Base-by-base conservation (phyloP, 768 basidiomycete genomes). In the Crucibulum laeve region DNA sequence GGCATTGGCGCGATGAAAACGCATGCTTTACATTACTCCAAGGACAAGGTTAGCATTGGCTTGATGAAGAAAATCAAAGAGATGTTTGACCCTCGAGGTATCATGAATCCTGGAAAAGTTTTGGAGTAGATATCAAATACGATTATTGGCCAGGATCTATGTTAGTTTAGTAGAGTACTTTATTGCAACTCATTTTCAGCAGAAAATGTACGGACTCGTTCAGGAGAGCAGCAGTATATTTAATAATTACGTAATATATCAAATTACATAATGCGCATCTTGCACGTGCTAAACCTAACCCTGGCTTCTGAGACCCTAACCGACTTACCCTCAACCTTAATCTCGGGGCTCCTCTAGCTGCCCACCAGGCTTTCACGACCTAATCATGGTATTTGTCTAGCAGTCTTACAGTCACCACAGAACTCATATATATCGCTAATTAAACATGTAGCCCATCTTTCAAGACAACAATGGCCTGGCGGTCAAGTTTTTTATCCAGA, bases 1-100 rank as follows among this genome's bases (percentile, higher is more conserved):
- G 95, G 95, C 4, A 83, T 99, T 42, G 94, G 95, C n/a, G 76
- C 84, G 0, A 91, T 91, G 87, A 98, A 98, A 69, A 87, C 88
- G 0, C 82, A 87, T 44, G 90, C 91, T 13, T 78, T 98, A 17
- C 76, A 75, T 28, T 98, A 96, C 64, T 91, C 91, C 4, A 96
- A 97, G 67, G 76, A 69, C 47, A 68, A 73, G 5, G 76, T 80
- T 18, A 90, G 86, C 57, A 86, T 97, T 52, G 85, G 78, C 38
- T 70, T 84, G 71, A 99, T 99, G 95, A 86, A 77, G 65, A 83
- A 75, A 63, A 82, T 99, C 57, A 97, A 97, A 65, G 61, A 75
- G 11, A 58, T 93, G 21, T 93, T 97, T 60, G 95, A 98, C 63
- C 90, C 91, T 3, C 74, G 79, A 25, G 87, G 90, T 4, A 91